Evolutionary conservation across 139 green algal genomes (phyloP).

Genomic region (Dunaliella primolecta): DNA sequence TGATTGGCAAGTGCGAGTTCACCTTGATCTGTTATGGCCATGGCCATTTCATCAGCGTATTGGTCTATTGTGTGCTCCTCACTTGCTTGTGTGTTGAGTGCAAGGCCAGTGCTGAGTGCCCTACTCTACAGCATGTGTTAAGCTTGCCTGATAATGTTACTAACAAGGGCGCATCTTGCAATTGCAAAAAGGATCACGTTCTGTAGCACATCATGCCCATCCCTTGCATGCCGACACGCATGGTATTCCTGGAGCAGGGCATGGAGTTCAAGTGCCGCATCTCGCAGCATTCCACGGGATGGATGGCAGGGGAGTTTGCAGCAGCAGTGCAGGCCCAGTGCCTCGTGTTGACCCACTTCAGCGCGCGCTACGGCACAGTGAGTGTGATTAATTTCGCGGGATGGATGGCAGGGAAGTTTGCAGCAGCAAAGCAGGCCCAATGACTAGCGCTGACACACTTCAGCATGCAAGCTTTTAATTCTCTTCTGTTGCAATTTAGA

Average conservation of each 20-base stretch:
- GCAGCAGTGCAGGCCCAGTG: conserved; percentile 53
- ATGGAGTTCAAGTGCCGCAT: conserved; percentile 77
- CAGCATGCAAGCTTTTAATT: conserved; percentile 32
- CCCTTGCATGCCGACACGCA: no score
- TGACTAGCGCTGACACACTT: conserved; percentile 93
- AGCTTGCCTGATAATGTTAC: no score
- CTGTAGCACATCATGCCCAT: no score
- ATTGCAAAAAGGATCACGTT: no score
- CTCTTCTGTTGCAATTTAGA: neutral
- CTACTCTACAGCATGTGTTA: no score
- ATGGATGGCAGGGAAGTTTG: conserved; percentile 86
- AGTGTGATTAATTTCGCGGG: conserved; percentile 84
- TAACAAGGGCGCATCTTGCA: no score
- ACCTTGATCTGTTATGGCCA: no score
- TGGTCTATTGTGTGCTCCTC: no score
- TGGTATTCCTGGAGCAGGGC: conserved; percentile 18
- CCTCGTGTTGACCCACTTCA: conserved; percentile 95
- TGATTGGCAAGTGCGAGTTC: no score
- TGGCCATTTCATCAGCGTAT: no score
- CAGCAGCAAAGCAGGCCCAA: conserved; percentile 56
- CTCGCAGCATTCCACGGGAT: conserved; percentile 84
- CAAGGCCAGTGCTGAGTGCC: no score
- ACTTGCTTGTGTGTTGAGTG: no score
- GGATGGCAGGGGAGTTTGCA: conserved; percentile 88
- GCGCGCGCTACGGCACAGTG: conserved; percentile 55